Evolutionary conservation across 495 filamentous ascomycete species (phyloP), one percentile per base, ranked within the genome.

Genomic region (Penicillium steckii): DNA sequence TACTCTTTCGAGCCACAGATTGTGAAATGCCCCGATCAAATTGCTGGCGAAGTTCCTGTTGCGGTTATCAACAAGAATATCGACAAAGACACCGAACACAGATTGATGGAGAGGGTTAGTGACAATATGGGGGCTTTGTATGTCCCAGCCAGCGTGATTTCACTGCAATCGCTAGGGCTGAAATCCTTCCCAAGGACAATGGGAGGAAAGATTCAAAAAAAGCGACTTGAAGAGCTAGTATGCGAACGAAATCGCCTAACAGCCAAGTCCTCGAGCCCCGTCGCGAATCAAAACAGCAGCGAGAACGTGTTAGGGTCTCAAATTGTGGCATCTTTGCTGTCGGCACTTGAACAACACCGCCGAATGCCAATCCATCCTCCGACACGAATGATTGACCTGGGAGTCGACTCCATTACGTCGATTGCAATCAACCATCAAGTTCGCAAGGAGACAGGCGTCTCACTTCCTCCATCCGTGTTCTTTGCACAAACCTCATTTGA

Each of bases 191-290:
- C 74, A 3, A 49, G 49, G 23, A 77, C 73, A 1, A 53, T 60
- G 13, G 46, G 66, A 12, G 75, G 75, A 18, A 78, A 78, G 48
- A 50, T 73, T 19, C 60, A 65, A 67, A 77, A 64, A 52, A 56
- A 27, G 18, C 57, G 56, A 48, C 65, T 57, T 54, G 56, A 50
- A 45, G 43, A 42, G 24, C 19, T 50, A 3, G 57, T 63, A 4
- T 8, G 5, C 18, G 29, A 41, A 17, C 21, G 21, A 8, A 3
- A 12, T 33, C n/a, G 3, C 3, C 30, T 10, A 13, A 10, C 30
- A 33, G 21, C 18, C 7, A 13, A 32, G 8, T 19, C 17, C 7
- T 7, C 3, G 21, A 21, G 21, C 21, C 10, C 21, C 8, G 21
- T 5, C 10, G 4, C 2, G 2, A 13, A 41, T 7, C 8, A 17